Evolutionary conservation across 306 rosid species (phyloP).

Genomic region (Rubus parviflorus): DNA sequence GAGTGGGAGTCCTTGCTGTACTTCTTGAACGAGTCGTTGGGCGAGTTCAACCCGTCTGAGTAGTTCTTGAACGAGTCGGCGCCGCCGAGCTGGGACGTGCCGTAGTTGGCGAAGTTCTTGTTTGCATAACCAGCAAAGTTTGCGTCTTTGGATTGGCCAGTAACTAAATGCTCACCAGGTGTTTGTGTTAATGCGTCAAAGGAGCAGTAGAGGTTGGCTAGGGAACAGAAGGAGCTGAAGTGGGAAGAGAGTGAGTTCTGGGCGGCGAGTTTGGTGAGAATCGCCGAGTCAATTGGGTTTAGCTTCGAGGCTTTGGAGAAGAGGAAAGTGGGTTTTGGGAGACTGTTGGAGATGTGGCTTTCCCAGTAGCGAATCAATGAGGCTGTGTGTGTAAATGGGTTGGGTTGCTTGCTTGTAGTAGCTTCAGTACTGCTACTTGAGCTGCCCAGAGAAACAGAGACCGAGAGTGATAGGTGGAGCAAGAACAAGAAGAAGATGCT

Average conservation of each 20-base stretch:
- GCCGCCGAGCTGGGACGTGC: constrained; percentile 40
- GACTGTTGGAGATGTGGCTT: constrained; percentile 43
- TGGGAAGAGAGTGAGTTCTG: constrained; percentile 34
- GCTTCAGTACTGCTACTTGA: background rate
- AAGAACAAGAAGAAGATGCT: constrained; percentile 34
- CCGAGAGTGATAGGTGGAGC: constrained; percentile 47
- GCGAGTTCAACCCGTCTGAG: constrained; percentile 62
- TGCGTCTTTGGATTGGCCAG: constrained; percentile 25
- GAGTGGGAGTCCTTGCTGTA: constrained; percentile 52
- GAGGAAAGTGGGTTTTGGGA: constrained; percentile 52
- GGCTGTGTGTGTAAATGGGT: constrained; percentile 80
- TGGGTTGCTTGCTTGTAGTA: constrained; percentile 5
- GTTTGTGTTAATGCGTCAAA: constrained; percentile 31
- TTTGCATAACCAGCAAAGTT: constrained; percentile 57
- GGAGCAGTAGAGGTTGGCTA: constrained; percentile 58
- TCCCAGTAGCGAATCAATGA: constrained; percentile 75
- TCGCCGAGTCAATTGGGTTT: constrained; percentile 48
- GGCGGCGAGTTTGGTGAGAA: constrained; percentile 38
- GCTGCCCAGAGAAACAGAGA: constrained; percentile 33
- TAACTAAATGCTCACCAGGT: background rate
- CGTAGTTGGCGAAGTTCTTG: constrained; percentile 65
- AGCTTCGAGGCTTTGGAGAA: constrained; percentile 77
- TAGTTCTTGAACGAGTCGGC: constrained; percentile 83
- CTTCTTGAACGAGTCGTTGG: constrained; percentile 56
- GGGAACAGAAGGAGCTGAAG: constrained; percentile 52